Base-by-base conservation (phyloP, 257 asterid genomes). In the Ophiorrhiza pumila region DNA sequence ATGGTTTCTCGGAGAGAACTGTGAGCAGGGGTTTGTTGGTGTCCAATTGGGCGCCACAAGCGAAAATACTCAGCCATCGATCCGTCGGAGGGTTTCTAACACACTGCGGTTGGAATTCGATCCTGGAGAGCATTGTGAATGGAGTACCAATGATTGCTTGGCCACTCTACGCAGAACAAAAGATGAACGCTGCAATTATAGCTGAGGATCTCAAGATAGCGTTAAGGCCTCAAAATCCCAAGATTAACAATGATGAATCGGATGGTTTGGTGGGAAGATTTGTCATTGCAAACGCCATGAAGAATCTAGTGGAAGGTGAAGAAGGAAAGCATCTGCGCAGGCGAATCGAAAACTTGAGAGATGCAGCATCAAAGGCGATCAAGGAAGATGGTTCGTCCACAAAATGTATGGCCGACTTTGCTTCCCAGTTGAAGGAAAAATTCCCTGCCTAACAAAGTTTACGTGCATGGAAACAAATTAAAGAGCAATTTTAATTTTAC, bases 91-190 rank as follows among this genome's bases (percentile, higher is more conserved):
- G 78, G 29, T 75, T 79, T 37, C 22, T 72, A n/a, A 71, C 70
- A 10, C 83, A 80, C 3, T 80, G 80, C 13, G 83, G 83, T 10
- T 80, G 83, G 80, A 80, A 80, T 18, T 80, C 80, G 0, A 20
- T 49, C 0, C n/a, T 75, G 1, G 80, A 76, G 7, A 67, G 80
- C 1, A 20, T 67, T 35, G 65, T 66, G 1, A 32, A 46, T 53
- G 78, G 80, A 1, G n/a, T 80, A 17, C 83, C 80, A n/a, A 37
- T 80, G 39, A 69, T 76, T 13, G 74, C 76, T 39, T 80, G 79
- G 81, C 84, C 79, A 11, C 76, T 76, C 0, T 73, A 55, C 20
- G 81, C 81, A 9, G 81, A 80, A 22, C 77, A 77, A 37, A 69
- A 27, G 39, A 29, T 75, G 62, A 77, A 71, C 46, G 76, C 80